These are phyloP conservation scores for Medicago arabica DNA, from an alignment of 306 rosid species.

Conservation along the genomic window DNA sequence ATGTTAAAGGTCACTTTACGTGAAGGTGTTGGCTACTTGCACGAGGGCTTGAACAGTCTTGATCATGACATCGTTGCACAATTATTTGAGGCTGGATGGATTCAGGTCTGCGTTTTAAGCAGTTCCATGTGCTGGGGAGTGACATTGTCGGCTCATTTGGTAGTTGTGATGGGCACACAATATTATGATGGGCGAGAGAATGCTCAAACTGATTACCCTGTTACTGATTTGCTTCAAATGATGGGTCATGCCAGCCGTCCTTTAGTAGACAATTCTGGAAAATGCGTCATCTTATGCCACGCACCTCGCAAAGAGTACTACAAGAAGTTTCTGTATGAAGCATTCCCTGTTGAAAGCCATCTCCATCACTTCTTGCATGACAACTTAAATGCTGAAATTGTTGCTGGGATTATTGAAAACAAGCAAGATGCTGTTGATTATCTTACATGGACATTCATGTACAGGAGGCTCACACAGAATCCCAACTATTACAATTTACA, in stretches of 20 bases:
- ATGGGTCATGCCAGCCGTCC: conserved; percentile 99
- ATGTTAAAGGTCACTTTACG: conserved; percentile 74
- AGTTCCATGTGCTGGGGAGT: conserved; percentile 95
- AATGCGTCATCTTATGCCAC: conserved; percentile 1
- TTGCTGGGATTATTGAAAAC: conserved; percentile 17
- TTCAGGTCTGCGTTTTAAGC: conserved; percentile 89
- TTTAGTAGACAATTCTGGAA: conserved; percentile 16
- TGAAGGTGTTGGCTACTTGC: conserved; percentile 91
- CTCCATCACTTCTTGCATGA: conserved; percentile 18
- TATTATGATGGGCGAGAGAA: conserved; percentile 92
- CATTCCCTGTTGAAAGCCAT: conserved; percentile 15
- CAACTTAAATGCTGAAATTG: conserved; percentile 14
- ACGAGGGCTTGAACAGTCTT: conserved; percentile 74
- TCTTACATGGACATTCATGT: conserved; percentile 21
- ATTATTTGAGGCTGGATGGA: conserved; percentile 82
- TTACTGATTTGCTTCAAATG: conserved; percentile 93
- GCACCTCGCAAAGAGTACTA: conserved; percentile 13
- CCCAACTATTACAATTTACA: conserved; percentile 95
- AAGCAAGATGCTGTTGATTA: conserved; percentile 24
- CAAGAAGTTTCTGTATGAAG: conserved; percentile 19
- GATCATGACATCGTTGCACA: conserved; percentile 78
- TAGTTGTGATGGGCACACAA: conserved; percentile 96
- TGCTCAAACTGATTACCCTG: conserved; percentile 91
- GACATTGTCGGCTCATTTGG: conserved; percentile 87
- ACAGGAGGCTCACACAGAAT: conserved; percentile 61